phyloP scores from a whole-genome alignment of 1,139 yeast genomes.

The Tardiomyces depauwii region DNA sequence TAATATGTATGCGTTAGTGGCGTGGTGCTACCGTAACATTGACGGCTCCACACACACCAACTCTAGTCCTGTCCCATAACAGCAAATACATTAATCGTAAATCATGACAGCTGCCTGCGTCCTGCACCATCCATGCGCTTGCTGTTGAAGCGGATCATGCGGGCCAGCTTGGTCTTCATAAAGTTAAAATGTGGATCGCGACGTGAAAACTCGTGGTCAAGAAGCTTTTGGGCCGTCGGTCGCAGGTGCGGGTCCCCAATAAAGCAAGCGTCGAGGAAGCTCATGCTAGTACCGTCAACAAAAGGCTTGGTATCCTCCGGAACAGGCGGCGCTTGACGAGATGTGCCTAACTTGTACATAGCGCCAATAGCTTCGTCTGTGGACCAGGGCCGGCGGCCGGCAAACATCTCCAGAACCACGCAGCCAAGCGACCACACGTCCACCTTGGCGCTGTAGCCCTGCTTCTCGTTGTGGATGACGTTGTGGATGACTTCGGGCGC shows the following conservation, averaged over 20 bases:
- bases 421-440: constrained; percentile 74
- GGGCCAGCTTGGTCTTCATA: constrained; percentile 51
- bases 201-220: constrained; percentile 51
- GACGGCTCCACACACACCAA: no score
- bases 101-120: neutral
- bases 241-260: constrained; percentile 62
- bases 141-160: neutral
- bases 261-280: constrained; percentile 69
- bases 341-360: constrained; percentile 51
- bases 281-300: constrained; percentile 54
- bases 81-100: no score
- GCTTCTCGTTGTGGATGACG: constrained; percentile 62
- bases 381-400: constrained; percentile 44
- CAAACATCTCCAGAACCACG: constrained; percentile 87
- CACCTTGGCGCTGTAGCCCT: constrained; percentile 94
- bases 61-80: no score
- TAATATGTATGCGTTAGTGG: no score
- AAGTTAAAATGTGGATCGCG: constrained; percentile 43
- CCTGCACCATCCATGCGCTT: constrained; percentile 1
- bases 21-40: no score
- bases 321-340: constrained; percentile 86
- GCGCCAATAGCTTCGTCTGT: constrained; percentile 43
- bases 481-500: constrained; percentile 96
- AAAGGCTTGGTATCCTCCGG: constrained; percentile 68
- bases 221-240: constrained; percentile 72